phyloP scores from a whole-genome alignment of 2,329 filamentous ascomycete species.

The Colletotrichum sp. region DNA sequence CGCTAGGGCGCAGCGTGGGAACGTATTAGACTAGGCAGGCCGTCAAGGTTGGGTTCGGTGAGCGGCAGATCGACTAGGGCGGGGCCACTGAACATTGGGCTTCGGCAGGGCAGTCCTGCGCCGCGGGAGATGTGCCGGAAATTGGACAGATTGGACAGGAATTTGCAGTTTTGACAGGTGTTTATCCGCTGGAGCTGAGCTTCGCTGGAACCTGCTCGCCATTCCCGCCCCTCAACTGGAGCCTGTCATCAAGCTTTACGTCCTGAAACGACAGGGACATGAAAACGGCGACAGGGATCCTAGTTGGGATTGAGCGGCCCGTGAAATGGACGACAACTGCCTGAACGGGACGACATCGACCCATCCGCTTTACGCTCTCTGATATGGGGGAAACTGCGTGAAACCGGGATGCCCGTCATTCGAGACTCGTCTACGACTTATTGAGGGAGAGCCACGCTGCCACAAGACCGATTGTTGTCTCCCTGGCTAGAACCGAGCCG shows the following conservation, averaged over 20 bases:
- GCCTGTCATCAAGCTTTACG: conserved; percentile 17
- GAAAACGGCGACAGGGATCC: conserved; percentile 3
- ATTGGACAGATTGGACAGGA: conserved; percentile 1
- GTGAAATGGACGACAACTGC: background rate
- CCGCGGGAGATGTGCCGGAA: background rate
- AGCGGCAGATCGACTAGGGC: conserved; percentile 16
- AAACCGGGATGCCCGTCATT: background rate
- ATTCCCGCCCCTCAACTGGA: background rate
- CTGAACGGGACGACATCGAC: background rate
- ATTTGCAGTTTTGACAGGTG: background rate
- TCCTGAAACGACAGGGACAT: conserved; percentile 19
- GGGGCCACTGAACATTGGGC: conserved; percentile 4
- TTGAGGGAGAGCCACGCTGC: background rate
- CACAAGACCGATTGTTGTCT: background rate
- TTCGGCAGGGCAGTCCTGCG: background rate
- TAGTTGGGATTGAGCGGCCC: conserved; percentile 3
- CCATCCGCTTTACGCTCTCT: background rate
- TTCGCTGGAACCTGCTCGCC: background rate
- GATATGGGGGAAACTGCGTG: background rate
- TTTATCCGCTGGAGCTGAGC: background rate
- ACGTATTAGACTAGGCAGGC: background rate
- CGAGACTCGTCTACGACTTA: background rate
- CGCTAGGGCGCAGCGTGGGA: background rate
- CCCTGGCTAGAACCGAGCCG: background rate
- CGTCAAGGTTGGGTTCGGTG: background rate